These are phyloP conservation scores for Arabidopsis hybrid DNA, from an alignment of 441 rosid genomes.

Conservation along the genomic window DNA sequence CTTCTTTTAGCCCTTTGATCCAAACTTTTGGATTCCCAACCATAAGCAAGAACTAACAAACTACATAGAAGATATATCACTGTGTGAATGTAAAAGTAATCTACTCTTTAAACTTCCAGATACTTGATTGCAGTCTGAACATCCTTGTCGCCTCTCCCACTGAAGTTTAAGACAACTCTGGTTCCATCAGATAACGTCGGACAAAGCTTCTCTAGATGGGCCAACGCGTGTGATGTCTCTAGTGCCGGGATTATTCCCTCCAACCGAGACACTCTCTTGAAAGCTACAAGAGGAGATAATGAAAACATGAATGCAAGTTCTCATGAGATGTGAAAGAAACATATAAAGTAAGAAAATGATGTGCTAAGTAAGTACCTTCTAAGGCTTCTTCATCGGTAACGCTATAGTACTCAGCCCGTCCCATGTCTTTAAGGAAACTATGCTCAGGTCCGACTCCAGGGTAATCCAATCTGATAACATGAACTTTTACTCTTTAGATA, in stretches of 20 bases:
- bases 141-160: slow-evolving; percentile 96
- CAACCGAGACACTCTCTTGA: slow-evolving; percentile 76
- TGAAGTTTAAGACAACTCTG: slow-evolving; percentile 81
- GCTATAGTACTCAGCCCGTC: slow-evolving; percentile 84
- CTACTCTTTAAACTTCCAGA: slow-evolving; percentile 53
- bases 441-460: slow-evolving; percentile 99
- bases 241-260: slow-evolving; percentile 95
- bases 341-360: neutral
- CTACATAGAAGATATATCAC: neutral
- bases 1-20: neutral
- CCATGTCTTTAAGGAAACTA: slow-evolving; percentile 86
- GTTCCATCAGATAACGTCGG: slow-evolving; percentile 75
- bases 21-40: slow-evolving; percentile 4
- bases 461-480: slow-evolving; percentile 76
- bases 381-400: slow-evolving; percentile 93
- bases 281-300: slow-evolving; percentile 52
- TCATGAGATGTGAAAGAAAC: slow-evolving; percentile 16
- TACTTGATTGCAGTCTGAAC: slow-evolving; percentile 86
- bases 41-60: slow-evolving; percentile 27
- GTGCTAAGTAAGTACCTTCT: slow-evolving; percentile 59
- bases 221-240: slow-evolving; percentile 93
- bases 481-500: neutral
- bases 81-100: slow-evolving; percentile 5
- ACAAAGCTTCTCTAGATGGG: slow-evolving; percentile 85
- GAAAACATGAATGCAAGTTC: neutral